phyloP scores from a whole-genome alignment of 345 rosid genomes.

The Noccaea caerulescens region DNA sequence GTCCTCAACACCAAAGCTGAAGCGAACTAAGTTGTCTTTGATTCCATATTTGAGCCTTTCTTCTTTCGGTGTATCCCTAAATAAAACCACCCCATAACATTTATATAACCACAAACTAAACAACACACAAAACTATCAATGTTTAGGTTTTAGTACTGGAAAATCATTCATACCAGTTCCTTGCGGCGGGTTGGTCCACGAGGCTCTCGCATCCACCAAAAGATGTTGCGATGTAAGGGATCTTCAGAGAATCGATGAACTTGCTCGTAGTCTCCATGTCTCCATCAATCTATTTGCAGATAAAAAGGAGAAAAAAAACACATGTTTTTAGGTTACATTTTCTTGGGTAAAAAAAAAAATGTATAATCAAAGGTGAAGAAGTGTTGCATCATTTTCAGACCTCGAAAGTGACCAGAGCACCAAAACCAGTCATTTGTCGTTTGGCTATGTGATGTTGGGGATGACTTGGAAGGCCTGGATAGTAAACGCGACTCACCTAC shows the following conservation, averaged over 20 bases:
- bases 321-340: background rate
- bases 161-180: constrained; percentile 68
- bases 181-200: constrained; percentile 86
- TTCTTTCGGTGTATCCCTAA: constrained; percentile 66
- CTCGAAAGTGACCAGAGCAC: constrained; percentile 93
- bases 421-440: constrained; percentile 90
- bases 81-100: background rate
- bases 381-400: constrained; percentile 33
- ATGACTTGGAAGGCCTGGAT: constrained; percentile 87
- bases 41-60: constrained; percentile 75
- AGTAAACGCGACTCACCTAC: constrained; percentile 79
- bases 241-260: constrained; percentile 78
- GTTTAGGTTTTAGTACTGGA: background rate
- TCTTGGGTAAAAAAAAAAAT: background rate
- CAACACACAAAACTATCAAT: constrained; percentile 4
- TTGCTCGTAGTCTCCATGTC: constrained; percentile 62
- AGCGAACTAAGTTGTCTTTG: constrained; percentile 80
- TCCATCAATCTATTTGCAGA: constrained; percentile 47
- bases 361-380: constrained; percentile 61
- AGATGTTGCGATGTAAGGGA: constrained; percentile 94
- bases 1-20: constrained; percentile 90
- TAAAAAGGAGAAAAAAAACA: background rate
- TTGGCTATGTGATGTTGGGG: constrained; percentile 87
- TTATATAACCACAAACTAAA: background rate
- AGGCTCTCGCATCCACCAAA: constrained; percentile 94